Evolutionary conservation across 768 basidiomycete genomes (phyloP).

Genomic region (Leccinum sublutescens): DNA sequence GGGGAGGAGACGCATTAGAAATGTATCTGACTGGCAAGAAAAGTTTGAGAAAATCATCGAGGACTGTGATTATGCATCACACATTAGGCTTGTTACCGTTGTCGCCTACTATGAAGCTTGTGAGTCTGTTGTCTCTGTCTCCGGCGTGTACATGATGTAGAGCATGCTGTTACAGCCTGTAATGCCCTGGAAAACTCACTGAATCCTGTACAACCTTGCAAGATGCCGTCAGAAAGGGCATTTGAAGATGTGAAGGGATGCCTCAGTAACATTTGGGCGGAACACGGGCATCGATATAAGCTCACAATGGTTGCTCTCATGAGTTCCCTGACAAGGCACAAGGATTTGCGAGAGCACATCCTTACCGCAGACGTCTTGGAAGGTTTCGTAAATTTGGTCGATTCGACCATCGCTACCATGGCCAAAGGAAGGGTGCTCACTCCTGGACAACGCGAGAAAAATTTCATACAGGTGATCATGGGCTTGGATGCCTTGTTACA

Average conservation of each 20-base stretch:
- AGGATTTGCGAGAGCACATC: too few relatives aligned
- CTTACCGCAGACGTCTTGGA: too few relatives aligned
- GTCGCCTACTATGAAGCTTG: slow-evolving; percentile 23
- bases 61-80: background rate
- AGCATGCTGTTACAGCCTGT: background rate
- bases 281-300: too few relatives aligned
- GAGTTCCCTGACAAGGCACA: too few relatives aligned
- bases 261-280: too few relatives aligned
- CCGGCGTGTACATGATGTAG: background rate
- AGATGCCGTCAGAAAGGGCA: background rate
- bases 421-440: background rate
- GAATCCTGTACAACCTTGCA: background rate
- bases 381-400: slow-evolving; percentile 4
- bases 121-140: slow-evolving; percentile 1
- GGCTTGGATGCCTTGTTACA: slow-evolving; percentile 16
- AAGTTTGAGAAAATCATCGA: slow-evolving; percentile 10
- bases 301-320: too few relatives aligned
- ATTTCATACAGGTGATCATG: slow-evolving; percentile 22
- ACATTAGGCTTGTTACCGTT: slow-evolving; percentile 20
- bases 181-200: too few relatives aligned
- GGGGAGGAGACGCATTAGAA: slow-evolving; percentile 17
- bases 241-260: background rate
- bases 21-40: slow-evolving; percentile 8
- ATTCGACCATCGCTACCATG: slow-evolving; percentile 5
- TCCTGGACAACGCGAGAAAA: background rate